These are phyloP conservation scores for Sporothrix humicola DNA, from an alignment of 2,329 filamentous ascomycete species.

Conservation along the genomic window DNA sequence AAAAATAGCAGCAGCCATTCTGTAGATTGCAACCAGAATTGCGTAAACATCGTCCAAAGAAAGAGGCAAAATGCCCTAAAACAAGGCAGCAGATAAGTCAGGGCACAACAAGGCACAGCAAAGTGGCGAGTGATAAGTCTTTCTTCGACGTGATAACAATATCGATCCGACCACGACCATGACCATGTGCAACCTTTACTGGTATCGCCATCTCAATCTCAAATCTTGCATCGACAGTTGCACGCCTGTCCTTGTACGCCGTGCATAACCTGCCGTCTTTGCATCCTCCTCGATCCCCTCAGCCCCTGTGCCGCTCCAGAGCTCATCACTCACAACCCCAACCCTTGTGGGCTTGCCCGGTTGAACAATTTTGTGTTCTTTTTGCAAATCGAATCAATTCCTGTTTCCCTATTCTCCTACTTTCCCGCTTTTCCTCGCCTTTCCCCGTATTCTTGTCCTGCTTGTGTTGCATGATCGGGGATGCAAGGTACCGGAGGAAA, in stretches of 20 bases:
- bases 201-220: neutral
- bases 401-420: too few relatives aligned
- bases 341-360: neutral
- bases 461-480: constrained; percentile 4
- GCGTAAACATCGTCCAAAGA: neutral
- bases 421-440: too few relatives aligned
- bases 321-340: too few relatives aligned
- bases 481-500: constrained; percentile 20
- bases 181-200: neutral
- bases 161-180: neutral
- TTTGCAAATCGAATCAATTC: too few relatives aligned
- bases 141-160: too few relatives aligned
- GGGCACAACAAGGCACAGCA: neutral
- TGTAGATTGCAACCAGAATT: neutral
- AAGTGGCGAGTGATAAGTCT: too few relatives aligned
- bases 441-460: neutral
- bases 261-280: constrained; percentile 1
- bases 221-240: neutral
- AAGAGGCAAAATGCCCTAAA: constrained; percentile 6
- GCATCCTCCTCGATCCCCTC: neutral
- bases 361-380: neutral
- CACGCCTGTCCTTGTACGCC: neutral
- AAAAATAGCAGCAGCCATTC: too few relatives aligned
- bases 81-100: neutral
- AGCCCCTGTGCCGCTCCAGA: too few relatives aligned